A percentile compares a stretch with the other conserved stretches of the same genome.
phyloP scores from a whole-genome alignment of 1,284 basidiomycete genomes.

The Ustanciosporium gigantosporum region DNA sequence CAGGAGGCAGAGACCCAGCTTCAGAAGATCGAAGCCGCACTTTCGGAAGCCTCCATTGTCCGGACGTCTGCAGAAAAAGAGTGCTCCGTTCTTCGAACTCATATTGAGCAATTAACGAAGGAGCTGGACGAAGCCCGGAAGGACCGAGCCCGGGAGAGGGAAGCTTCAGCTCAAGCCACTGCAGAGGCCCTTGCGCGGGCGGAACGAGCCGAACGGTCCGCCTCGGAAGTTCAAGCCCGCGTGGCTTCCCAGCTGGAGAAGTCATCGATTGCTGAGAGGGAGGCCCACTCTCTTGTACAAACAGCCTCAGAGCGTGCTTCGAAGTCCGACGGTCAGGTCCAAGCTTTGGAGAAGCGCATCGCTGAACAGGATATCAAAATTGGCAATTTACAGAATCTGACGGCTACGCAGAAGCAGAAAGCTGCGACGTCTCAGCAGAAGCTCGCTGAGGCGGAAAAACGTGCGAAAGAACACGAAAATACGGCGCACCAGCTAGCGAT shows the following conservation, averaged over 20 bases:
- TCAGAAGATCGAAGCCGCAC: neutral
- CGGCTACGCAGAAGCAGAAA: constrained; percentile 54
- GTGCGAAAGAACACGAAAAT: constrained; percentile 33
- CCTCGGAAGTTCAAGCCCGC: constrained; percentile 13
- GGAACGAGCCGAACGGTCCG: constrained; percentile 20
- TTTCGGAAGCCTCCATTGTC: neutral
- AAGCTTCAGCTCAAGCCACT: constrained; percentile 22
- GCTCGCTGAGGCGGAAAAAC: constrained; percentile 46
- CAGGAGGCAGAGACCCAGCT: too few relatives aligned
- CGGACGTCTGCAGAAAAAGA: constrained; percentile 4
- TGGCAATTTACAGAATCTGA: constrained; percentile 40
- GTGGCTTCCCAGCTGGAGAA: constrained; percentile 11
- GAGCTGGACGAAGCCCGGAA: constrained; percentile 24
- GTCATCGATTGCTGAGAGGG: constrained; percentile 15
- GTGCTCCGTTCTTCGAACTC: constrained; percentile 17
- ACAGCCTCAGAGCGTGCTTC: constrained; percentile 26
- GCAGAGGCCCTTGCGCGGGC: constrained; percentile 31
- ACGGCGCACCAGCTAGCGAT: constrained; percentile 18
- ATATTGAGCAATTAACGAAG: constrained; percentile 21
- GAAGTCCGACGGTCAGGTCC: constrained; percentile 41
- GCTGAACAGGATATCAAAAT: constrained; percentile 48
- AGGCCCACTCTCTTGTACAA: constrained; percentile 27
- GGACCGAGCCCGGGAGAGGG: constrained; percentile 22
- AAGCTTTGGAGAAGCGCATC: constrained; percentile 40
- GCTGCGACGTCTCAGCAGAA: constrained; percentile 45